phyloP scores from a whole-genome alignment of 306 rosid species.

The Dryas octopetala region DNA sequence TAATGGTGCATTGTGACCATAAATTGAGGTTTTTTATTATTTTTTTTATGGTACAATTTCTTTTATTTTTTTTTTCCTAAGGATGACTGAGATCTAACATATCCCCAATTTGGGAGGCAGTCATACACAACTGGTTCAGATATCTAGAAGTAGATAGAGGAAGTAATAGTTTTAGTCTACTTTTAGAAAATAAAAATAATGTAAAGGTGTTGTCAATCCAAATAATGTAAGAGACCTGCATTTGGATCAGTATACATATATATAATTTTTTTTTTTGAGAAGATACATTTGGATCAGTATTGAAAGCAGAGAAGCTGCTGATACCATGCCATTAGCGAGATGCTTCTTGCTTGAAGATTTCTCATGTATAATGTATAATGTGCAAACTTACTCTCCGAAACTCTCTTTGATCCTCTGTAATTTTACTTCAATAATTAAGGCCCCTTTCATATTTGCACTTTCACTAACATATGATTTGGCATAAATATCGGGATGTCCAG shows the following conservation, averaged over 20 bases:
- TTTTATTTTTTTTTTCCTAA: neutral
- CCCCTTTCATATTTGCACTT: neutral
- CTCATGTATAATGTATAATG: neutral
- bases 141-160: neutral
- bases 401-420: neutral
- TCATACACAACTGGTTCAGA: neutral
- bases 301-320: neutral
- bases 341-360: neutral
- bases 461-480: neutral
- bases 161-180: neutral
- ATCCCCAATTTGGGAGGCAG: neutral
- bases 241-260: neutral
- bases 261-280: no score
- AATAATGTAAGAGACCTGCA: neutral
- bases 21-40: neutral
- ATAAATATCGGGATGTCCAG: neutral
- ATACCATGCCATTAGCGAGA: neutral
- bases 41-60: neutral
- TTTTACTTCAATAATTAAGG: neutral
- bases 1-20: neutral
- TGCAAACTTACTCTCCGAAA: neutral
- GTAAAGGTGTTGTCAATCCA: neutral
- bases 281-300: neutral
- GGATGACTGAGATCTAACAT: neutral
- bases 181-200: conserved; percentile 14